These are phyloP conservation scores for Trichoderma semiorbis DNA, from an alignment of 2,329 filamentous ascomycete genomes.

Conservation along the genomic window DNA sequence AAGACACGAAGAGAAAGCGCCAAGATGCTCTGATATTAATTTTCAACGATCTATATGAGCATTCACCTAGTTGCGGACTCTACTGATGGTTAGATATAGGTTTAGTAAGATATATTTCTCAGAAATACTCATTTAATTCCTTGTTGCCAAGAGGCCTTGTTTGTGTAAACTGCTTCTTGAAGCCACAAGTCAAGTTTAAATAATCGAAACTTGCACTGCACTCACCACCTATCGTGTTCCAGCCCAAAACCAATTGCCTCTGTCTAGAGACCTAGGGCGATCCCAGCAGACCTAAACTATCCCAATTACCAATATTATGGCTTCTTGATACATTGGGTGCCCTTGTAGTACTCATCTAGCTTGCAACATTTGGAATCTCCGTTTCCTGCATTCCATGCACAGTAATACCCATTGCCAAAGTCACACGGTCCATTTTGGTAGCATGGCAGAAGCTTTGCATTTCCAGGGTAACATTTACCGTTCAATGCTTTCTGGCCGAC, in stretches of 20 bases:
- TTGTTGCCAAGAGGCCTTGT: not conserved
- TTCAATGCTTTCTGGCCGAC: constrained; percentile 1
- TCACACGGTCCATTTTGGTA: not conserved
- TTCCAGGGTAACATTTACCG: not conserved
- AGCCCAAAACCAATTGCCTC: not conserved
- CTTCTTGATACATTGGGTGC: not conserved
- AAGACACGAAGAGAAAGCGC: not conserved
- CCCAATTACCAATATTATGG: not conserved
- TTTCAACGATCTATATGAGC: not conserved
- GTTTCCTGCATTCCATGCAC: not conserved
- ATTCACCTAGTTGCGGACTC: not conserved
- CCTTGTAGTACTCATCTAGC: not conserved
- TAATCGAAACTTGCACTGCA: not conserved
- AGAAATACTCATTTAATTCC: not conserved
- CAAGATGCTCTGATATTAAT: not conserved
- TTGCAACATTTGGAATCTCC: not conserved
- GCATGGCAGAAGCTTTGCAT: not conserved
- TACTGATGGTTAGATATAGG: not conserved
- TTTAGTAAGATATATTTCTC: fast-evolving
- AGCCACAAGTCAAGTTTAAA: not conserved
- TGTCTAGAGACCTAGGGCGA: not conserved
- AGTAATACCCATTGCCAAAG: not conserved
- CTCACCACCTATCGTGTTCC: not conserved
- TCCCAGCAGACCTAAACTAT: not conserved
- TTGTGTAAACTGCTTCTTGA: not conserved